phyloP scores from a whole-genome alignment of 1,284 basidiomycete species.

The Cryptococcus sp. region DNA sequence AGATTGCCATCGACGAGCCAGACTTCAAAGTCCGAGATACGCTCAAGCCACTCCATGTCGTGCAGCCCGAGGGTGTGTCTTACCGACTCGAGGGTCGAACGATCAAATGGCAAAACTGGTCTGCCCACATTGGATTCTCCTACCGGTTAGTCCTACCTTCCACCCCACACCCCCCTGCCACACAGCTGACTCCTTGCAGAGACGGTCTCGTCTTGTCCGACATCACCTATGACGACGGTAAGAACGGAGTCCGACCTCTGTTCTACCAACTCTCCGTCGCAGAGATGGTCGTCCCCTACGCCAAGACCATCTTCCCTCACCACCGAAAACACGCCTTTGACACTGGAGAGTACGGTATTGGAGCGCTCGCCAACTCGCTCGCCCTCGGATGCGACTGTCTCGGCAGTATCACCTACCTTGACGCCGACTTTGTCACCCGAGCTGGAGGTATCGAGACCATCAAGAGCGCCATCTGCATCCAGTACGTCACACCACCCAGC shows the following conservation, averaged over 20 bases:
- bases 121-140: constrained; percentile 34
- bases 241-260: constrained; percentile 34
- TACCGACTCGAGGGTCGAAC: constrained; percentile 76
- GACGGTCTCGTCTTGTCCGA: constrained; percentile 18
- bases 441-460: constrained; percentile 15
- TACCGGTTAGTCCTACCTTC: constrained; percentile 13
- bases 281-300: constrained; percentile 47
- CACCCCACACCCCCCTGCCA: neutral
- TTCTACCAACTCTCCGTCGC: constrained; percentile 49
- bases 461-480: constrained; percentile 26
- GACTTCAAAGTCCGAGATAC: constrained; percentile 62
- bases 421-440: constrained; percentile 37
- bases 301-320: constrained; percentile 47
- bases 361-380: constrained; percentile 46
- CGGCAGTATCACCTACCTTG: constrained; percentile 47
- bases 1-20: constrained; percentile 42
- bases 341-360: constrained; percentile 49
- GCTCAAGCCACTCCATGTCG: constrained; percentile 76
- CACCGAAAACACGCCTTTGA: constrained; percentile 50
- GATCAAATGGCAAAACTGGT: constrained; percentile 37
- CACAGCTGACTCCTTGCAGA: constrained; percentile 12
- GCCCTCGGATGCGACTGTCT: constrained; percentile 51
- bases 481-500: constrained; percentile 24
- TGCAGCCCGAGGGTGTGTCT: constrained; percentile 87
- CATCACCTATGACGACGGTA: constrained; percentile 29